Conservation (phyloP, 2,329 filamentous ascomycete species). For the Colletotrichum sp. region DNA sequence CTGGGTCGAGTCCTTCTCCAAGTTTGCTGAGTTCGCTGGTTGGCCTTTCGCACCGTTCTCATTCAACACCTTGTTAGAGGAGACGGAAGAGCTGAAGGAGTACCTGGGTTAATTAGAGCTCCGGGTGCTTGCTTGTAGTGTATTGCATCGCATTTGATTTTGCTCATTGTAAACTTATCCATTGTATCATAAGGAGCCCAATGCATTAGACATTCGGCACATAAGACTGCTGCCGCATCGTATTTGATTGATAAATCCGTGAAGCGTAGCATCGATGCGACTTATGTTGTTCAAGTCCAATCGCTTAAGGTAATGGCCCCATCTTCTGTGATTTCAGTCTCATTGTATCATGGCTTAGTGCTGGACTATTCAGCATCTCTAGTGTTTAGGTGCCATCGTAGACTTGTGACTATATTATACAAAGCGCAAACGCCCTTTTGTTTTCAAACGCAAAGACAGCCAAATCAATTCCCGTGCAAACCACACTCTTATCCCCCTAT, state of each 20-base stretch:
- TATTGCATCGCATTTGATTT: slow-evolving; percentile 6
- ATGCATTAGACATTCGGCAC: slow-evolving; percentile 17
- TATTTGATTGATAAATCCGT: background rate
- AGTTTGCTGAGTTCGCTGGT: slow-evolving; percentile 92
- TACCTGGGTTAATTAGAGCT: slow-evolving; percentile 51
- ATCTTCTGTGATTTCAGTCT: background rate
- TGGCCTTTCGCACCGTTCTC: slow-evolving; percentile 89
- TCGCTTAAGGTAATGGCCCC: background rate
- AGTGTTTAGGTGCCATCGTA: background rate
- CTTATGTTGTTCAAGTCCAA: background rate
- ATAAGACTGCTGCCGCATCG: background rate
- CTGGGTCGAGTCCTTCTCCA: slow-evolving; percentile 98
- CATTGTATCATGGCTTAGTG: background rate
- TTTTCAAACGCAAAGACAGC: background rate
- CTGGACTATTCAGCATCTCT: background rate
- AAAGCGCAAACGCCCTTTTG: background rate
- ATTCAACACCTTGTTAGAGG: slow-evolving; percentile 83
- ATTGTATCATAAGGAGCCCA: slow-evolving; percentile 22
- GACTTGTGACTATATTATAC: slow-evolving; percentile 4
- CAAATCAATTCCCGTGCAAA: background rate
- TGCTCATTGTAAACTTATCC: slow-evolving; percentile 21
- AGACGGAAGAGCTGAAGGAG: slow-evolving; percentile 70
- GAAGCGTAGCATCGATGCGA: background rate
- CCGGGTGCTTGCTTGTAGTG: background rate
- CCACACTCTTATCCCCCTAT: slow-evolving; percentile 25